Conservation (phyloP, 2,329 filamentous ascomycete genomes). For the Penicillium sp. region DNA sequence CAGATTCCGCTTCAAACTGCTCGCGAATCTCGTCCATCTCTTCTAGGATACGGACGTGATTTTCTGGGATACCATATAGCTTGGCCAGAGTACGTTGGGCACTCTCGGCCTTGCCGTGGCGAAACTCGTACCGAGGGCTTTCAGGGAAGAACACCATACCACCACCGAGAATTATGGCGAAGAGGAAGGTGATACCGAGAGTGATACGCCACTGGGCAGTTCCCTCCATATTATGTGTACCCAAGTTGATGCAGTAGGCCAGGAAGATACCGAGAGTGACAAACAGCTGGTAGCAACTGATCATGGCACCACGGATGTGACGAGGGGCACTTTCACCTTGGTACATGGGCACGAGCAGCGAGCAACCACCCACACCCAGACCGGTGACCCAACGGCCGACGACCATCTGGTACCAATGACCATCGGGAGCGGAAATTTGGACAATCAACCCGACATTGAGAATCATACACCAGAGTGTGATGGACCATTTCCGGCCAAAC, state of each 20-base stretch:
- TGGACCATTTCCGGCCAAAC: constrained; percentile 45
- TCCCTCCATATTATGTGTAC: constrained; percentile 37
- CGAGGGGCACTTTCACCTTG: constrained; percentile 48
- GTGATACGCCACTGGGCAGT: constrained; percentile 53
- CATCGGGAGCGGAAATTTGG: constrained; percentile 41
- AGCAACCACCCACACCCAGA: constrained; percentile 47
- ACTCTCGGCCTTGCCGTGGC: constrained; percentile 52
- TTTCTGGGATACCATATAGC: constrained; percentile 55
- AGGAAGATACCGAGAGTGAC: constrained; percentile 50
- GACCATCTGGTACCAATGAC: constrained; percentile 45
- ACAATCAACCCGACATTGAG: constrained; percentile 45
- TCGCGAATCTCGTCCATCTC: constrained; percentile 58
- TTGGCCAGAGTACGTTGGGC: constrained; percentile 54
- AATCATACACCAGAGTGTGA: constrained; percentile 42
- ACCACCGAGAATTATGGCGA: constrained; percentile 53
- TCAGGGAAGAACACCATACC: constrained; percentile 60
- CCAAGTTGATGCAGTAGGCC: constrained; percentile 48
- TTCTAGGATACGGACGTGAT: constrained; percentile 53
- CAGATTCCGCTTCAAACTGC: constrained; percentile 56
- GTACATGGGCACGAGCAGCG: constrained; percentile 49
- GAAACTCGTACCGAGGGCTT: constrained; percentile 58
- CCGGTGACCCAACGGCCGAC: constrained; percentile 47
- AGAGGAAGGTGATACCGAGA: constrained; percentile 59
- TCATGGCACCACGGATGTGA: constrained; percentile 48
- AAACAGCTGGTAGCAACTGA: constrained; percentile 50